These are phyloP conservation scores for Dactylonectria estremocensis DNA, from an alignment of 2,329 filamentous ascomycete species.

Conservation along the genomic window DNA sequence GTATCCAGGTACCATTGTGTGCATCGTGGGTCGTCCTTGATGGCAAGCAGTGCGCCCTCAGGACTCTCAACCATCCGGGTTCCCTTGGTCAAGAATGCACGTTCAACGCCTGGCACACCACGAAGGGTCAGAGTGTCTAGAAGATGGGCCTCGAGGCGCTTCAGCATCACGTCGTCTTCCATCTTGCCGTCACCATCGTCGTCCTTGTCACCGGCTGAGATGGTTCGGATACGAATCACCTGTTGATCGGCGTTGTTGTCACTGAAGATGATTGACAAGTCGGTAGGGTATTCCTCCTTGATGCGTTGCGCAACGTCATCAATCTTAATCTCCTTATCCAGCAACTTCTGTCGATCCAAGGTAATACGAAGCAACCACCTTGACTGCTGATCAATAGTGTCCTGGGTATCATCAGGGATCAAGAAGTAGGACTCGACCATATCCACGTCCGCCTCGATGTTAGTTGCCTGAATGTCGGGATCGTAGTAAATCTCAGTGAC, in stretches of 20 bases:
- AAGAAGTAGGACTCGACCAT: constrained; percentile 98
- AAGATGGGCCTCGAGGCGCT: constrained; percentile 91
- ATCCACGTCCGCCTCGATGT: constrained; percentile 88
- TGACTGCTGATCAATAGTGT: constrained; percentile 81
- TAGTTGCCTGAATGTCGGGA: constrained; percentile 87
- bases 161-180: constrained; percentile 93
- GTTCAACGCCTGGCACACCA: constrained; percentile 89
- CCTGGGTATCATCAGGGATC: constrained; percentile 83
- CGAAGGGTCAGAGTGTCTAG: constrained; percentile 92
- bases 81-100: constrained; percentile 93
- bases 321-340: constrained; percentile 94
- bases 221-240: constrained; percentile 91
- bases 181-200: constrained; percentile 74
- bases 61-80: constrained; percentile 75
- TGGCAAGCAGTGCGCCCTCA: constrained; percentile 81
- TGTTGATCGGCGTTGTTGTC: constrained; percentile 98
- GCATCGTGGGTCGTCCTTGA: constrained; percentile 81
- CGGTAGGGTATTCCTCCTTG: constrained; percentile 87
- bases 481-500: constrained; percentile 98
- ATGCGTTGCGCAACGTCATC: constrained; percentile 92
- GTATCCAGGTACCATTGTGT: constrained; percentile 98
- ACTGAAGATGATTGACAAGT: constrained; percentile 94
- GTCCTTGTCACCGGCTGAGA: constrained; percentile 77
- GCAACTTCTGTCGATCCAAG: constrained; percentile 91
- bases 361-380: constrained; percentile 96